Evolutionary conservation across 2,329 filamentous ascomycete species (phyloP), one percentile per base, ranked within the genome.

Genomic region (Elsinoe necatrix): DNA sequence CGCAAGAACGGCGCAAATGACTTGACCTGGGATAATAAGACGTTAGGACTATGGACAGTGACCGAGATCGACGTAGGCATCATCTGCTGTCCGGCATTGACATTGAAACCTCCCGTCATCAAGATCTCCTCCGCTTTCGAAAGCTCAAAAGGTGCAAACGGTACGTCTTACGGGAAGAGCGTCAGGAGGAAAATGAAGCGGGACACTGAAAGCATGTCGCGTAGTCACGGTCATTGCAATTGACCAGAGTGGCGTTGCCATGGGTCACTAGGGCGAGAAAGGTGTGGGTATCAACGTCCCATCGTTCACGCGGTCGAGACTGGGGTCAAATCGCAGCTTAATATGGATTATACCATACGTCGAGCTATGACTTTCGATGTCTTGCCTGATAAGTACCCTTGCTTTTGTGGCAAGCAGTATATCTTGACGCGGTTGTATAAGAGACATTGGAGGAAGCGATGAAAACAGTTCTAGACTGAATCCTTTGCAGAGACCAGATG

Each of bases 1-100:
- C 59, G 59, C 43, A 59, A 63, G 43, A 64, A 64, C 5, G 58
- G 60, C 20, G 56, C 63, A 6, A 52, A 42, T 3, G 64, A 66
- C 55, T 58, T 63, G 21, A 63, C 59, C 58, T 65, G 64, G 62
- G 64, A 65, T 45, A 65, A 39, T 5, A 61, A 63, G 8, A 61
- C 63, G 9, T 63, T 64, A 29, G 63, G 63, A 27, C 60, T 64
- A 39, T 66, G 64, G 64, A 62, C 61, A 8, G 57, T 54, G 37
- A 56, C 61, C 16, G 64, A 66, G 58, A 61, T 63, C 56, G 62
- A 64, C 55, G 61, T 63, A 29, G 64, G 63, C 23, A 66, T 65
- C 48, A 45, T 63, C 12, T 66, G 62, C 57, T 61, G 61, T 8
- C 63, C 63, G 39, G 60, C 64, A 8, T 64, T 64, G 2, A 62